Evolutionary conservation across 306 rosid species (phyloP).

Genomic region (Castanospermum australe): DNA sequence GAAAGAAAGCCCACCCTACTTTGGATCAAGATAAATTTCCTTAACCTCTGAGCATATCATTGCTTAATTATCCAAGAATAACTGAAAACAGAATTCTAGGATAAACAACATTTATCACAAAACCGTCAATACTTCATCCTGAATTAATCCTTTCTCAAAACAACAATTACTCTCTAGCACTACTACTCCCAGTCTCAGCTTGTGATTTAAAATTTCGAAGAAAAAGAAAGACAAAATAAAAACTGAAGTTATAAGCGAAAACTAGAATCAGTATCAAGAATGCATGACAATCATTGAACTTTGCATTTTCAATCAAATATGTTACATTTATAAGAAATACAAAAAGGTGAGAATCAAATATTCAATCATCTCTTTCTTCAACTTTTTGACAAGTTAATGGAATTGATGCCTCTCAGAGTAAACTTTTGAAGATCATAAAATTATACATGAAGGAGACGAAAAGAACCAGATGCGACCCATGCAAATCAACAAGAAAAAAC

Average conservation of each 20-base stretch:
- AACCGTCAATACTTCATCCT: background rate
- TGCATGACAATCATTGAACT: conserved; percentile 4
- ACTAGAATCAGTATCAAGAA: background rate
- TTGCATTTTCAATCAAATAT: conserved; percentile 7
- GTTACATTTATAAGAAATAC: background rate
- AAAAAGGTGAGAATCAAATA: background rate
- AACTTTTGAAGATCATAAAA: background rate
- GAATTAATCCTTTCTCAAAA: background rate
- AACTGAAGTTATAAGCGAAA: background rate
- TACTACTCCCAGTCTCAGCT: background rate
- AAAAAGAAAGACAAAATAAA: background rate
- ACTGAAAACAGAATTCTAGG: background rate
- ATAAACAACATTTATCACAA: background rate
- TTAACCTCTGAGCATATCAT: background rate
- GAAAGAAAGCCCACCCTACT: background rate
- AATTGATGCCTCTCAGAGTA: background rate
- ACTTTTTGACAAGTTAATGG: background rate
- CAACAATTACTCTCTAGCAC: background rate
- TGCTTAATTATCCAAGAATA: background rate
- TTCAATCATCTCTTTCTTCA: background rate
- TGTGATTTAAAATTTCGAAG: background rate
- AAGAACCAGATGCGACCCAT: background rate
- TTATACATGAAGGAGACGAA: conserved; percentile 8
- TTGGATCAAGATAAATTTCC: background rate
- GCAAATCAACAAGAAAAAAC: background rate